Conservation (phyloP, 257 asterid genomes). For the Scutellaria galericulata region DNA sequence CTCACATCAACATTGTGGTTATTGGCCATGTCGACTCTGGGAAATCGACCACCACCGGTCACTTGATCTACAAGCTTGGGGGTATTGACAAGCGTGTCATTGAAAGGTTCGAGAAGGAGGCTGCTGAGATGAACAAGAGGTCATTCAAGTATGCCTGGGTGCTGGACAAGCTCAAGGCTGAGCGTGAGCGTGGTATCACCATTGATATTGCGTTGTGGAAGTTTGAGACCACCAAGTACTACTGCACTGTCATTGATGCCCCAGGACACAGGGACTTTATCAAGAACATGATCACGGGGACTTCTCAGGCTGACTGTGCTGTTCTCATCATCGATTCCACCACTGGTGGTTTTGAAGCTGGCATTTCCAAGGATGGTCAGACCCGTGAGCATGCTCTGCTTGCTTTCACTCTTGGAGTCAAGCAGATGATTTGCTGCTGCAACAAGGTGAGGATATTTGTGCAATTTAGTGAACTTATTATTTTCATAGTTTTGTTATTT, state of each 20-base stretch:
- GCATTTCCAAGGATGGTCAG: slow-evolving; percentile 88
- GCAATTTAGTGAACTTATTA: no score
- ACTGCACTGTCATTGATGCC: slow-evolving; percentile 75
- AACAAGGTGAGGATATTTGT: slow-evolving; percentile 52
- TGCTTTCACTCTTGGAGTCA: slow-evolving; percentile 85
- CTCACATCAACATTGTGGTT: slow-evolving; percentile 50
- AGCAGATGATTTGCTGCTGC: slow-evolving; percentile 79
- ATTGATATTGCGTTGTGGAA: slow-evolving; percentile 89
- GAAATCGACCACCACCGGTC: slow-evolving; percentile 24
- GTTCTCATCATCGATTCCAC: slow-evolving; percentile 81
- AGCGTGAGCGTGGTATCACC: slow-evolving; percentile 88
- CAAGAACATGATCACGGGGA: slow-evolving; percentile 38
- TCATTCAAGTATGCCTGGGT: slow-evolving; percentile 85
- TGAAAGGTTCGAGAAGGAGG: slow-evolving; percentile 80
- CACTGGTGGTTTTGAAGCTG: slow-evolving; percentile 90
- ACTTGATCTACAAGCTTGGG: slow-evolving; percentile 73
- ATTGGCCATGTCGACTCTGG: slow-evolving; percentile 47
- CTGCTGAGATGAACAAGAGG: slow-evolving; percentile 44
- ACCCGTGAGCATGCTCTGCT: slow-evolving; percentile 83
- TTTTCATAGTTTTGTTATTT: not conserved
- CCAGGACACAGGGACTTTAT: slow-evolving; percentile 34
- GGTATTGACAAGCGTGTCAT: slow-evolving; percentile 84
- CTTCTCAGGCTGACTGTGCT: slow-evolving; percentile 83
- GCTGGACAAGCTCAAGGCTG: slow-evolving; percentile 87
- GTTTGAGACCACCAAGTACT: slow-evolving; percentile 87